These are phyloP conservation scores for Basidiobolus meristosporus DNA, from an alignment of 371 early-diverging fungal genomes.

Conservation along the genomic window DNA sequence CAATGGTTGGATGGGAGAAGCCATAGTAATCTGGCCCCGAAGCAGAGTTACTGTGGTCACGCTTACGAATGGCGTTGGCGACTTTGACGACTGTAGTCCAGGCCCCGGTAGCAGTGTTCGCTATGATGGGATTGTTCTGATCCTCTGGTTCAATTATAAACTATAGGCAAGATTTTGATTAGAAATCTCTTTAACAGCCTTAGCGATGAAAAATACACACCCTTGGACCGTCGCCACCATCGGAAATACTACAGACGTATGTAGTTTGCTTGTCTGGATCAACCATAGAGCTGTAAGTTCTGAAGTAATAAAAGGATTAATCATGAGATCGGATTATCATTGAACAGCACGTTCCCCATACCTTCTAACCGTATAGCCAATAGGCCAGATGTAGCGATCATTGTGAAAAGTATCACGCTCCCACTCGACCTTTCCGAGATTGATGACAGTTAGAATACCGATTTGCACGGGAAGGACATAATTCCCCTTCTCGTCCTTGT, in stretches of 20 bases:
- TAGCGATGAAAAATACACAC: conserved; percentile 4
- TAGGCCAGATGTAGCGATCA: conserved; percentile 83
- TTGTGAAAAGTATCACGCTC: conserved; percentile 74
- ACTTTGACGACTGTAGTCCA: conserved; percentile 72
- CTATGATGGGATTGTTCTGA: conserved; percentile 19
- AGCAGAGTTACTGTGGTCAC: conserved; percentile 60
- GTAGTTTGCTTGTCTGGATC: conserved; percentile 39
- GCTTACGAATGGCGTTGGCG: conserved; percentile 52
- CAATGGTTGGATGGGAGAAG: conserved; percentile 70
- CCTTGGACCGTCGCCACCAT: conserved; percentile 62
- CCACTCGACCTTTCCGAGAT: conserved; percentile 53
- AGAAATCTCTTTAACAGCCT: too few species aligned
- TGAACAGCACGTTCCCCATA: too few species aligned
- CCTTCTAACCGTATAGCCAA: conserved; percentile 55
- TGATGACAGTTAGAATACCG: conserved; percentile 59
- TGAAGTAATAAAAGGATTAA: too few species aligned
- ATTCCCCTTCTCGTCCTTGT: conserved; percentile 35
- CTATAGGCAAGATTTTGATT: conserved; percentile 12
- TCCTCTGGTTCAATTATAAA: conserved; percentile 68
- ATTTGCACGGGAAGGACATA: conserved; percentile 62
- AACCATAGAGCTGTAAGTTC: conserved; percentile 60
- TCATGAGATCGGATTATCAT: too few species aligned
- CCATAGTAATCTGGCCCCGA: conserved; percentile 87
- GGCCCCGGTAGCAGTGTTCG: conserved; percentile 74
- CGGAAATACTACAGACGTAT: conserved; percentile 64